Evolutionary conservation across 2,329 filamentous ascomycete species (phyloP), one percentile per base, ranked within the genome.

Genomic region (Juglanconis sp.): DNA sequence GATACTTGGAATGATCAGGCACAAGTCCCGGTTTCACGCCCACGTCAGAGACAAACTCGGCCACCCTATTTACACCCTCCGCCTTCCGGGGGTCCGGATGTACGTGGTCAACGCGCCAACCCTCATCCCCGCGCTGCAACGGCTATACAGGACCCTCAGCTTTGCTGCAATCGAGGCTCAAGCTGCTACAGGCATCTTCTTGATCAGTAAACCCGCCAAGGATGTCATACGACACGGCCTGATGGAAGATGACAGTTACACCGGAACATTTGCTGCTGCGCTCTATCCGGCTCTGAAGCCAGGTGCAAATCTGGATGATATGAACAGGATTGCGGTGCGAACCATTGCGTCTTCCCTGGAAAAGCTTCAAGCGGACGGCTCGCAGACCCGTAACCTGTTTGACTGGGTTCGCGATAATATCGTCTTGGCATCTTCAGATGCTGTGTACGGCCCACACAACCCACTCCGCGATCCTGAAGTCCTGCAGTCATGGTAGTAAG

Each of bases 1-100:
- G 5, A 24, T 70, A 30, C 38, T 70, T 44, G 66, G 66, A 2
- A 69, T 71, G 66, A 32, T n/a, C 9, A 48, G 24, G 30, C 46
- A 48, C 8, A 48, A 48, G 15, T 30, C 24, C n/a, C 6, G 46
- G 46, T 48, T 48, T 32, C 46, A 48, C 46, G 13, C 46, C 46
- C 46, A 31, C 15, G 42, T 44, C 13, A 57, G 55, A 51, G 55
- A 57, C 35, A 35, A 15, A 44, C 7, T 50, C 24, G 46, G 47
- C 3, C 24, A 44, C 17, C 55, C 55, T 6, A 57, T 57, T 15
- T 57, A 57, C 30, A 57, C 55, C 4, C 31, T 57, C 8, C 55
- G 55, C 15, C 30, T 57, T 5, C 55, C 55, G 3, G 47, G 55
- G 15, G 36, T 9, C 15, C 55, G 55, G 7, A 36, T 51, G 9